Conservation (phyloP, 345 rosid species). For the Viola odorata region DNA sequence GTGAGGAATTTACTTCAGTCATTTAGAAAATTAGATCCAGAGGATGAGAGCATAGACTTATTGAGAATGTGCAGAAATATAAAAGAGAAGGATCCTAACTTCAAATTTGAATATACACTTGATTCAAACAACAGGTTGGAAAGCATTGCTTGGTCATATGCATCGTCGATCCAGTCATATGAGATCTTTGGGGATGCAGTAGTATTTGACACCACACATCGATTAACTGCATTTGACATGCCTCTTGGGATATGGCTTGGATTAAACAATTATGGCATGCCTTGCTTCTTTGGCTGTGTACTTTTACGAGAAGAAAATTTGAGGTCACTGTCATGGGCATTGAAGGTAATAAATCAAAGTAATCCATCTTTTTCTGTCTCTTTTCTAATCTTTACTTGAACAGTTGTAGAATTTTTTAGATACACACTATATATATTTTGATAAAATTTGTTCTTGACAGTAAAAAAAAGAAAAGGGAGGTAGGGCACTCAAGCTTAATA, state of each 20-base stretch:
- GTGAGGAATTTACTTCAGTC: slow-evolving; percentile 95
- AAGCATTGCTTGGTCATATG: slow-evolving; percentile 91
- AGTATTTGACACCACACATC: slow-evolving; percentile 90
- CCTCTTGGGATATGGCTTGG: slow-evolving; percentile 99
- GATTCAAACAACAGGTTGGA: slow-evolving; percentile 66
- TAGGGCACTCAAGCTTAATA: too few relatives aligned
- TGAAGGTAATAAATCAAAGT: slow-evolving; percentile 55
- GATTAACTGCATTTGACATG: slow-evolving; percentile 83
- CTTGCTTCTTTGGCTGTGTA: slow-evolving; percentile 95
- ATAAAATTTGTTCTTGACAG: too few relatives aligned
- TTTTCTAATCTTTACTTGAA: neutral
- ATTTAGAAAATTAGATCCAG: slow-evolving; percentile 71
- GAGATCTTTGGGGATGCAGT: slow-evolving; percentile 93
- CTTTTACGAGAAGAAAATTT: slow-evolving; percentile 74
- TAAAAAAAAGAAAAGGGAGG: too few relatives aligned
- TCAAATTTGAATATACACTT: slow-evolving; percentile 69
- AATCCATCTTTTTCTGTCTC: neutral
- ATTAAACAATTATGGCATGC: slow-evolving; percentile 88
- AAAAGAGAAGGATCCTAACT: slow-evolving; percentile 87
- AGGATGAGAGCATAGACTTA: slow-evolving; percentile 84
- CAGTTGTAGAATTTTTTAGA: too few relatives aligned
- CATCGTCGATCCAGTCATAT: slow-evolving; percentile 76
- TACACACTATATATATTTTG: too few relatives aligned
- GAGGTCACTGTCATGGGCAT: slow-evolving; percentile 86
- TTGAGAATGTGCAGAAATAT: slow-evolving; percentile 84